Evolutionary conservation across 306 rosid species (phyloP), one percentile per base, ranked within the genome.

Genomic region (Cucurbita maxima): DNA sequence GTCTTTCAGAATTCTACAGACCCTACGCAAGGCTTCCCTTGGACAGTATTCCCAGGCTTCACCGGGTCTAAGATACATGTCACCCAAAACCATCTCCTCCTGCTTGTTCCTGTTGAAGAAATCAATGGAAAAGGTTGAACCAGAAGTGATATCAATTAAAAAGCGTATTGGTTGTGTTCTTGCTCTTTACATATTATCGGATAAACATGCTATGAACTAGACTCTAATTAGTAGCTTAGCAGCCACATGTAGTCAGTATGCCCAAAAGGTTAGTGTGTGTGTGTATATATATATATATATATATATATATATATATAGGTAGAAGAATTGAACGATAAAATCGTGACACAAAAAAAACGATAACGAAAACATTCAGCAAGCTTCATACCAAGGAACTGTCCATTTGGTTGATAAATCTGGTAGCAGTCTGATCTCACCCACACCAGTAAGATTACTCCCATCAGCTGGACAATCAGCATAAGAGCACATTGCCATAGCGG

Each of bases 21-120:
- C 96, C 82, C 95, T 85, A 75, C 89, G 82, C 77, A 94, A 66
- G 82, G 86, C 79, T 57, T 86, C 95, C 87, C 98, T 89, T 36
- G 97, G 90, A 86, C 98, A 94, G 85, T 82, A 90, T 62, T 86
- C 98, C 96, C 96, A 94, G 56, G 96, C 85, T 75, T 86, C 87
- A 53, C 97, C 97, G 16, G 92, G 87, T 82, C 79, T 86, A 64
- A 80, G 74, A 72, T 77, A 83, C 91, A 89, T 79, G 78, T 90
- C 88, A 56, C 83, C 92, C 80, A 94, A 81, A 85, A 94, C 96
- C 92, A 94, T 90, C 75, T 94, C 98, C 79, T 94, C 98, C 71
- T 82, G 82, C 56, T 82, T 79, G 76, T 54, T 76, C 98, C 98
- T 94, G 86, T 73, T 52, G 75, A 19, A 64, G 50, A 79, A 82